phyloP scores from a whole-genome alignment of 768 basidiomycete species.

The Mycena latifolia region DNA sequence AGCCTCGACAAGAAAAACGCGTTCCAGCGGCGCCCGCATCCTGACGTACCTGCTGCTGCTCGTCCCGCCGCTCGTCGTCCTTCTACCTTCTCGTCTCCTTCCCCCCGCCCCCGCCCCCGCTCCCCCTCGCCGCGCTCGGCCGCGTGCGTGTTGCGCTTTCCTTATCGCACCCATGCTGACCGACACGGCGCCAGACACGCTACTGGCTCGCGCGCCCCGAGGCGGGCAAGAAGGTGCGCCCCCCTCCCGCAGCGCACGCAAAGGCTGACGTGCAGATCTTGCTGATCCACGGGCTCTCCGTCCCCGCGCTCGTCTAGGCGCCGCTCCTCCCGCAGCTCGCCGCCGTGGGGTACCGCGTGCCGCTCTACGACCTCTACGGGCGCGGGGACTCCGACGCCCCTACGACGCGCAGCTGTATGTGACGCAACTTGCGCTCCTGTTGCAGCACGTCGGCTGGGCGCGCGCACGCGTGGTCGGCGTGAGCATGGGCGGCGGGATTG shows the following conservation, averaged over 20 bases:
- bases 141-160: slow-evolving; percentile 54
- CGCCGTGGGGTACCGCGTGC: slow-evolving; percentile 76
- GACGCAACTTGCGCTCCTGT: slow-evolving; percentile 82
- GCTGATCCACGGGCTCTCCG: slow-evolving; percentile 69
- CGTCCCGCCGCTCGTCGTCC: slow-evolving; percentile 69
- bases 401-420: slow-evolving; percentile 77
- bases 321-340: slow-evolving; percentile 77
- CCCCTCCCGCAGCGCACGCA: neutral
- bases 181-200: too few relatives aligned
- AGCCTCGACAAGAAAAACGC: slow-evolving; percentile 23
- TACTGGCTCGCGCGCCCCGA: slow-evolving; percentile 86
- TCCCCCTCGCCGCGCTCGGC: slow-evolving; percentile 65
- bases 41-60: slow-evolving; percentile 69
- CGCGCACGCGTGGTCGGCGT: slow-evolving; percentile 72
- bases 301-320: slow-evolving; percentile 83
- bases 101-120: slow-evolving; percentile 63
- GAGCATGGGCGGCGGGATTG: slow-evolving; percentile 87
- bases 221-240: slow-evolving; percentile 70
- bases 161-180: too few relatives aligned
- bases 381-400: slow-evolving; percentile 87
- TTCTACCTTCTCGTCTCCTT: slow-evolving; percentile 76
- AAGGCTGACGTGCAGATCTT: too few relatives aligned
- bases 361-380: slow-evolving; percentile 86
- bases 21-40: slow-evolving; percentile 25
- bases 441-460: slow-evolving; percentile 84